Conservation (phyloP, 1,139 yeast species). For the Pichia sp. region DNA sequence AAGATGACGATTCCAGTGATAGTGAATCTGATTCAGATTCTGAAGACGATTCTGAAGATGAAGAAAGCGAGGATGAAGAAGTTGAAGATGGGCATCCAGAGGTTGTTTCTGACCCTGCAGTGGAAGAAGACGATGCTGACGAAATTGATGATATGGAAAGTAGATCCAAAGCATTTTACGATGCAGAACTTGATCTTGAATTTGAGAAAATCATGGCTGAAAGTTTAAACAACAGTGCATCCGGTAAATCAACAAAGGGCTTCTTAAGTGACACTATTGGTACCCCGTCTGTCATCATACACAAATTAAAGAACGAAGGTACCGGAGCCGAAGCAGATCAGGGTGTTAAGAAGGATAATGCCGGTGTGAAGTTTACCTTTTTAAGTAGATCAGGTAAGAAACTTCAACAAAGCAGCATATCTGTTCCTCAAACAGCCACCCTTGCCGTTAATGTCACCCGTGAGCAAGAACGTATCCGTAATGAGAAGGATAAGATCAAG, state of each 20-base stretch:
- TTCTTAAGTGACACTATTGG: conserved; percentile 25
- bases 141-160: conserved; percentile 3
- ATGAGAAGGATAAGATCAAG: conserved; percentile 43
- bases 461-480: conserved; percentile 37
- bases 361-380: conserved; percentile 45
- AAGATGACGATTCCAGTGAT: no score
- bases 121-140: conserved; percentile 8
- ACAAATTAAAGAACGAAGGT: conserved; percentile 8
- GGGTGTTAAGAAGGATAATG: not conserved
- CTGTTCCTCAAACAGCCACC: conserved; percentile 47
- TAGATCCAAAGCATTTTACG: conserved; percentile 24
- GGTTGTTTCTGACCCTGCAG: conserved; percentile 12
- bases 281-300: conserved; percentile 15
- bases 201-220: conserved; percentile 49
- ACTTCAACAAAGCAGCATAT: conserved; percentile 42
- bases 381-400: conserved; percentile 52
- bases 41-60: conserved; percentile 9
- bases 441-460: conserved; percentile 44
- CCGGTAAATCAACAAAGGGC: not conserved
- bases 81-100: conserved; percentile 10
- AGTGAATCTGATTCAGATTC: not conserved
- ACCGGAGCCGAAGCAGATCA: not conserved
- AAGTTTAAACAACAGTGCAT: conserved; percentile 30
- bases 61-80: conserved; percentile 14
- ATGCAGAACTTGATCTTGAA: conserved; percentile 42